Evolutionary conservation across 768 basidiomycete genomes (phyloP), one percentile per base, ranked within the genome.

Genomic region (Lentinula sp.): DNA sequence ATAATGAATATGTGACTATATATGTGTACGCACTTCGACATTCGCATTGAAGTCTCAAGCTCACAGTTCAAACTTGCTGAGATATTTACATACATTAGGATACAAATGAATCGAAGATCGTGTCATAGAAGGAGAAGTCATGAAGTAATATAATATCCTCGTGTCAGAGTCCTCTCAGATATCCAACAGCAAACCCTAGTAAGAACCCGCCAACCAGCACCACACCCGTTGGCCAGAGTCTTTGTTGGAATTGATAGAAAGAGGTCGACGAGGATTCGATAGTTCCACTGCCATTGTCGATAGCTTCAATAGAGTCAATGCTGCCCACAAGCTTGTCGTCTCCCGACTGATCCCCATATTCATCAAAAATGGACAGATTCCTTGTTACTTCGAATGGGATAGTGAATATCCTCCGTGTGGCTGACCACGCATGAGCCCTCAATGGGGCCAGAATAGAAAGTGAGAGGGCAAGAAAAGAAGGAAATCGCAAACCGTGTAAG

Each of bases 391-490:
- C 21, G 9, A 9, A 23, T 48, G 46, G 16, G 6, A 23, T 2
- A 48, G 18, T 18, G 21, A 48, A 23, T 23, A 48, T 48, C 9
- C 46, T 21, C 21, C 10, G 46, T 48, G 46, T 48, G 21, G 46
- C 40, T 2, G 55, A 43, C 28, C 55, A 15, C 18, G 43, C 43
- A 56, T 56, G 55, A 28, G 45, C 57, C 32, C 57, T 16, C 4
- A 59, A n/a, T 32, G 57, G 57, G 15, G 45, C 57, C 13, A 59
- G 46, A 21, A 59, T 18, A 21, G 57, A 59, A 35, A 59, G 34
- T 2, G 57, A 59, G 7, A 59, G 18, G 1, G 48, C 37, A 7
- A 59, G 5, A 10, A 59, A 28, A 16, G 57, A 59, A 40, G 57
- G 57, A 49, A 59, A 23, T 9, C 46, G 45, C 34, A 59, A 40